Base-by-base conservation (phyloP, 768 basidiomycete species). In the Leucocoprinus birnbaumii region DNA sequence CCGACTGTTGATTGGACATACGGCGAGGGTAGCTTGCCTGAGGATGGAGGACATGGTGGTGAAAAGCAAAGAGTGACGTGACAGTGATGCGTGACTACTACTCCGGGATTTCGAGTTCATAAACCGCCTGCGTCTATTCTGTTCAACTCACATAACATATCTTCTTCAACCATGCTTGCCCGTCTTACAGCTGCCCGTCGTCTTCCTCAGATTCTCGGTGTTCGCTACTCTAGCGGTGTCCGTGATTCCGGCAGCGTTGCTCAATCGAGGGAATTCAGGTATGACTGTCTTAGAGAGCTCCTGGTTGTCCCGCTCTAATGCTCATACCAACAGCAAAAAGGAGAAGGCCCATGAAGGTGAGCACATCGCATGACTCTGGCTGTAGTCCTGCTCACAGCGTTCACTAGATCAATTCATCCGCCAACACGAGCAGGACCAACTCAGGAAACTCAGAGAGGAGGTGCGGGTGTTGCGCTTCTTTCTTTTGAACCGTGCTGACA, bases 31-130 rank as follows among this genome's bases (percentile, higher is more conserved):
- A 63, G 80, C 78, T 71, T 84, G 83, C 68, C 83, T 78, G 71
- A 88, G 73, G 73, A 88, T 72, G 52, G 79, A 73, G 60, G 83
- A 86, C 86, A 89, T 89, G 78, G 75, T 78, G 68, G 74, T 71
- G 71, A 65, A 65, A 63, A 55, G 48, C 16, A 50, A 53, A 51
- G 59, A 69, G 77, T 76, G 69, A 74, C 66, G 72, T 72, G 77
- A 80, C 74, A n/a, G 31, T 65, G 58, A 52, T 43, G n/a, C 11
- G 60, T 64, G 67, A 73, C 63, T 56, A 54, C 59, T 55, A 50
- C 49, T 48, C 54, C 49, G 54, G 49, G 38, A n/a, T 38, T n/a
- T n/a, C 27, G 13, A 24, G n/a, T 45, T 40, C 43, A 21, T 40
- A 42, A 31, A 5, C 31, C 5, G 6, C 11, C 31, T 31, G n/a